Percentiles rank a stretch among this genome's conserved stretches.
These are phyloP conservation scores for Basipetospora chlamydospora DNA, from an alignment of 2,329 filamentous ascomycete genomes.

Conservation along the genomic window DNA sequence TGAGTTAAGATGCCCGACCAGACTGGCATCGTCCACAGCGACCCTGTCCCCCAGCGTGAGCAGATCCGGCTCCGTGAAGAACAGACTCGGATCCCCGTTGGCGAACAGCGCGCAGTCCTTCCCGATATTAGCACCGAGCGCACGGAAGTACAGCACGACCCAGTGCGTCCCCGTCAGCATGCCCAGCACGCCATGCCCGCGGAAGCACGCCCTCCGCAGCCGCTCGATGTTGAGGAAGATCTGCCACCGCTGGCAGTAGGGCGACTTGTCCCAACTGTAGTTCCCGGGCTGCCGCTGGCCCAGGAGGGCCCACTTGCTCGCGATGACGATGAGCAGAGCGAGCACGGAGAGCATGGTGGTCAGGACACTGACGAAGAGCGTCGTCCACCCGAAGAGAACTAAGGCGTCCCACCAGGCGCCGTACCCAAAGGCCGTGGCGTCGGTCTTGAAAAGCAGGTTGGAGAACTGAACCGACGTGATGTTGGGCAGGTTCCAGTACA, in stretches of 20 bases:
- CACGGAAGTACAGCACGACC: constrained; percentile 36
- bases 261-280: constrained; percentile 41
- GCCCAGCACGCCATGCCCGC: constrained; percentile 33
- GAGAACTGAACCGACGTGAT: constrained; percentile 33
- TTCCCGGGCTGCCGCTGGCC: constrained; percentile 34
- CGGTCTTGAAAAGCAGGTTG: constrained; percentile 16
- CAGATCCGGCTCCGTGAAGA: constrained; percentile 44
- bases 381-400: constrained; percentile 25
- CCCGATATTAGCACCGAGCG: constrained; percentile 37
- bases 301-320: constrained; percentile 35
- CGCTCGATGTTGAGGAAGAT: constrained; percentile 36
- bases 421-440: constrained; percentile 8
- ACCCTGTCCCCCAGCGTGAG: constrained; percentile 38
- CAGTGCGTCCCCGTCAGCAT: constrained; percentile 39
- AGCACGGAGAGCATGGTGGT: constrained; percentile 26
- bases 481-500: constrained; percentile 36
- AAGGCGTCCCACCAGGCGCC: constrained; percentile 17
- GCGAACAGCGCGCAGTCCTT: constrained; percentile 40
- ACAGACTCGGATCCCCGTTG: constrained; percentile 33
- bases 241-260: constrained; percentile 45
- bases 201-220: constrained; percentile 33
- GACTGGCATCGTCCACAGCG: constrained; percentile 37
- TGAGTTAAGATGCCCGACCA: constrained; percentile 42
- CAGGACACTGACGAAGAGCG: constrained; percentile 24
- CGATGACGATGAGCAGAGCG: constrained; percentile 25